Evolutionary conservation across 2,329 filamentous ascomycete genomes (phyloP).

Genomic region (Cytospora mali): DNA sequence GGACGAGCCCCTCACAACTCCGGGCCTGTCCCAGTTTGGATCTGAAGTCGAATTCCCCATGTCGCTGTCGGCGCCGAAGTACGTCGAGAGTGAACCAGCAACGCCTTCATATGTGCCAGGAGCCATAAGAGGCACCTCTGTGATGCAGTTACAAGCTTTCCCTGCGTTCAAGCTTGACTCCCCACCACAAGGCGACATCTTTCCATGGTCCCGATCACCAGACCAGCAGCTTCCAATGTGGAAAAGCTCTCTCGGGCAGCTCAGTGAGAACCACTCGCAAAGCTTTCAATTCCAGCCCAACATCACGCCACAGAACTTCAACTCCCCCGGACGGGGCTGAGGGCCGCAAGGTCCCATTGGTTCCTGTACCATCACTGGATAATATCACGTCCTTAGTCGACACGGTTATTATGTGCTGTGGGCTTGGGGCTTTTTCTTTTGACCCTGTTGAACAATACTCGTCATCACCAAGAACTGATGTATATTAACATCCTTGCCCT

Average conservation of each 20-base stretch:
- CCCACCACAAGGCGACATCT: slow-evolving; percentile 45
- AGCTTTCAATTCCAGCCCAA: slow-evolving; percentile 51
- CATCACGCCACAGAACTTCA: slow-evolving; percentile 48
- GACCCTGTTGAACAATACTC: not conserved
- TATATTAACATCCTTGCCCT: slow-evolving; percentile 8
- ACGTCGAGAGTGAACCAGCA: slow-evolving; percentile 52
- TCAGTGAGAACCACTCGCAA: slow-evolving; percentile 40
- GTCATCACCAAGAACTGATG: not conserved
- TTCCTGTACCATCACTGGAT: not conserved
- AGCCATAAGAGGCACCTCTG: slow-evolving; percentile 46
- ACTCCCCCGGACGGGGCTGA: slow-evolving; percentile 24
- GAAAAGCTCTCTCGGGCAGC: slow-evolving; percentile 22
- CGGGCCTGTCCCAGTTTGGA: slow-evolving; percentile 48
- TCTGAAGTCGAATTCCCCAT: slow-evolving; percentile 50
- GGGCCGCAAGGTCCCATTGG: not conserved
- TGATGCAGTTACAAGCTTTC: slow-evolving; percentile 35
- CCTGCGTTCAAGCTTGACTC: slow-evolving; percentile 54
- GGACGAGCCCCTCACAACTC: slow-evolving; percentile 54
- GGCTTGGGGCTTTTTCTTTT: not conserved
- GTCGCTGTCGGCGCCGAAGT: slow-evolving; percentile 45
- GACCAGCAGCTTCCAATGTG: slow-evolving; percentile 21
- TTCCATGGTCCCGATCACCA: slow-evolving; percentile 34
- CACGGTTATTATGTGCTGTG: not conserved
- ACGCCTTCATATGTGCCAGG: slow-evolving; percentile 50
- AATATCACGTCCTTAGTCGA: not conserved